These are phyloP conservation scores for Diaporthe aspalathi DNA, from an alignment of 2,329 filamentous ascomycete species.

Conservation along the genomic window DNA sequence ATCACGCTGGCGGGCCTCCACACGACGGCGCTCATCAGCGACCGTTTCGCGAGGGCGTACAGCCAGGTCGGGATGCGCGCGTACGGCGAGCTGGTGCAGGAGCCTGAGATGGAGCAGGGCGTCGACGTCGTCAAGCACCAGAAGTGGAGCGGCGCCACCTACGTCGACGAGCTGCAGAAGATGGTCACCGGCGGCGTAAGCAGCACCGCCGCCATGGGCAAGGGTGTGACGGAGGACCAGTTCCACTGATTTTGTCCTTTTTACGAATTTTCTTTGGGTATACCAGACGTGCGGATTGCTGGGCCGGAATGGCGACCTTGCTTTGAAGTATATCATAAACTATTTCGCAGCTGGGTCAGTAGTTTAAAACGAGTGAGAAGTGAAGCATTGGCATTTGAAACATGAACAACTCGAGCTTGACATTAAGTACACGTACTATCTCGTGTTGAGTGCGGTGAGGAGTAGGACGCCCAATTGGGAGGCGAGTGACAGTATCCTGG, in stretches of 20 bases:
- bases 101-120: conserved; percentile 91
- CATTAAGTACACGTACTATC: too few species aligned
- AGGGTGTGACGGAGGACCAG: conserved; percentile 97
- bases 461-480: too few species aligned
- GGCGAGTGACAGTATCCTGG: too few species aligned
- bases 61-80: conserved; percentile 89
- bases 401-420: too few species aligned
- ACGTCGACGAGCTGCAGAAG: conserved; percentile 94
- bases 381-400: too few species aligned
- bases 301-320: not conserved
- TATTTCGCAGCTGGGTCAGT: not conserved
- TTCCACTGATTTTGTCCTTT: conserved; percentile 68
- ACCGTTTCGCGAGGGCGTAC: conserved; percentile 89
- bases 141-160: conserved; percentile 97
- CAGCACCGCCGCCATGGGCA: conserved; percentile 94
- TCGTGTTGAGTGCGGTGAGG: too few species aligned
- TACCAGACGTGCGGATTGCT: not conserved
- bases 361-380: not conserved
- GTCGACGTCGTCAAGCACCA: conserved; percentile 98
- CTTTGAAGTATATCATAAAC: too few species aligned
- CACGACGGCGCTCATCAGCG: conserved; percentile 91
- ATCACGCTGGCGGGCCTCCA: conserved; percentile 98
- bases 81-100: conserved; percentile 96
- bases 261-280: not conserved
- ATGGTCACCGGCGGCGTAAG: conserved; percentile 96